Base-by-base conservation (phyloP, 441 rosid species). In the Erodium texanum region DNA sequence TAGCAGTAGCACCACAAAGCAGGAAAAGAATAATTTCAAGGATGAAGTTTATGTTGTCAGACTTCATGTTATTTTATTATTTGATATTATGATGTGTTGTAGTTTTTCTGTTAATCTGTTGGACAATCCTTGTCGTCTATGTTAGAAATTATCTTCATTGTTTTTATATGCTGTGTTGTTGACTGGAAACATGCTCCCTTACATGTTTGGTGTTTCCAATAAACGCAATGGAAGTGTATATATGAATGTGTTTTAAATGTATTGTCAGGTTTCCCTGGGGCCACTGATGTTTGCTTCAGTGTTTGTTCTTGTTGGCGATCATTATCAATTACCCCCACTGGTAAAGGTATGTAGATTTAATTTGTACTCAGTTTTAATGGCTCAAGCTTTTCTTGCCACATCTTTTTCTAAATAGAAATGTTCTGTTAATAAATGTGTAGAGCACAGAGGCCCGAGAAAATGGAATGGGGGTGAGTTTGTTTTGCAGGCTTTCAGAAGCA, bases 301-400 rank as follows among this genome's bases (percentile, higher is more conserved):
- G 72, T 95, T 92, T 82, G 97, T 95, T 71, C 96, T 95, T 68
- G 99, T 95, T 70, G 99, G 99, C 66, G 99, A 95, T 80, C 98
- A 95, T 80, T 95, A 95, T 81, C 99, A 92, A 75, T 77, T 95
- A 77, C 97, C 99, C 68, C 99, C 99, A 56, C 84, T 95, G 71
- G 95, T 95, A 74, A 92, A 92, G 87, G 99, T 89, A 77, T 72
- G 15, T 43, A 22, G 24, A 68, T 65, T 56, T 59, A 52, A 67
- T 61, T 5, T 22, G 38, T 59, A 18, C 20, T 43, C 54, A 23
- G 32, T 66, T 66, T 68, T 67, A 27, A n/a, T 36, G 72, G 71
- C 63, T 74, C 43, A 12, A 69, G 24, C 62, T 45, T 66, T 72
- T 56, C 34, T 32, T 24, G 41, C n/a, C 45, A 61, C 50, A 75